phyloP scores from a whole-genome alignment of 2,329 filamentous ascomycete genomes.

The Curvularia sp. region DNA sequence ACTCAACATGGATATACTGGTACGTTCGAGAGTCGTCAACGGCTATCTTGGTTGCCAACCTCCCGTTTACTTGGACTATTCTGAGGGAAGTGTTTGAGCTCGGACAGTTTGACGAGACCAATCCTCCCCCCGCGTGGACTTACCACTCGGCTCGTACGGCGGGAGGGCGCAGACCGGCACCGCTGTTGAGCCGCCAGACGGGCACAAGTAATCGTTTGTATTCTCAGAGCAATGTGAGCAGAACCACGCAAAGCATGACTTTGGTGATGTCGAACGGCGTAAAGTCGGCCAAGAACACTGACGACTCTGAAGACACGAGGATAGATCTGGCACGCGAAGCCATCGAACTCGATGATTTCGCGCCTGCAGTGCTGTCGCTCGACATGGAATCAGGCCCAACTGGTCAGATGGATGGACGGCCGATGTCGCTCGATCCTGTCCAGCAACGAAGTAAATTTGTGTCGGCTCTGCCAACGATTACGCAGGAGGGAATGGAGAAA shows the following conservation, averaged over 20 bases:
- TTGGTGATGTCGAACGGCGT: conserved; percentile 19
- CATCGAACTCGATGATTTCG: conserved; percentile 29
- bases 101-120: conserved; percentile 40
- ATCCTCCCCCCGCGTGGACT: conserved; percentile 37
- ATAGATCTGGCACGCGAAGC: conserved; percentile 17
- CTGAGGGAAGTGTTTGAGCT: conserved; percentile 58
- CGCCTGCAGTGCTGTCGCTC: conserved; percentile 12
- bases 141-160: conserved; percentile 42
- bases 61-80: conserved; percentile 61
- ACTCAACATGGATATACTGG: conserved; percentile 42
- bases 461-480: conserved; percentile 8
- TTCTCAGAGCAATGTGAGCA: conserved; percentile 17
- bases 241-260: conserved; percentile 23
- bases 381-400: conserved; percentile 22
- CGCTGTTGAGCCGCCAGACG: conserved; percentile 20
- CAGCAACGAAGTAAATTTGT: conserved; percentile 7
- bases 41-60: conserved; percentile 57
- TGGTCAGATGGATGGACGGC: conserved; percentile 3
- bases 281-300: conserved; percentile 16
- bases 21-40: conserved; percentile 43
- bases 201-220: conserved; percentile 7
- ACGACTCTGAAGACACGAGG: conserved; percentile 19
- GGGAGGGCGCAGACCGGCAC: conserved; percentile 32
- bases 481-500: conserved; percentile 24
- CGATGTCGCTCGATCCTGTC: conserved; percentile 11